Percentiles rank a stretch among this genome's conserved stretches.
Evolutionary conservation across 306 rosid genomes (phyloP).

Genomic region (Abrus precatorius): DNA sequence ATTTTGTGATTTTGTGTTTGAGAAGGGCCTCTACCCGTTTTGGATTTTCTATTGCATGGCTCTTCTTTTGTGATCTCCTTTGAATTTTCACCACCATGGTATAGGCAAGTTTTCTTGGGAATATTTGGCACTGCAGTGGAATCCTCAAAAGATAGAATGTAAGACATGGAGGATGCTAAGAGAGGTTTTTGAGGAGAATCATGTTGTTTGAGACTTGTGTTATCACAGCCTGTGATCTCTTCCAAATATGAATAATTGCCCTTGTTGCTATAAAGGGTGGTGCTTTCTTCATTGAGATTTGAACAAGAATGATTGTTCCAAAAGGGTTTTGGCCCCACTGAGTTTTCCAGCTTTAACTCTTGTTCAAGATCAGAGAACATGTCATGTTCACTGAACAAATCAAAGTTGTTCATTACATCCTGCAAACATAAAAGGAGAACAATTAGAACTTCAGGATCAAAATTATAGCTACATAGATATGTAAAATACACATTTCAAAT

Average conservation of each 20-base stretch:
- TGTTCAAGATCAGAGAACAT: not conserved
- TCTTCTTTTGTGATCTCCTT: not conserved
- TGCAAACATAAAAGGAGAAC: not conserved
- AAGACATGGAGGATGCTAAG: not conserved
- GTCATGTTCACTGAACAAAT: not conserved
- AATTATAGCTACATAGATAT: too few relatives aligned
- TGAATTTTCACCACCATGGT: not conserved
- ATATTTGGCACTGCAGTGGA: conserved; percentile 1
- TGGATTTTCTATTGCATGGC: not conserved
- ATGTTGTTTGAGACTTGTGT: not conserved
- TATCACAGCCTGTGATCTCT: not conserved
- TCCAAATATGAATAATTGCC: not conserved
- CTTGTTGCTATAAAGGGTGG: not conserved
- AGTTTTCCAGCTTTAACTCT: not conserved
- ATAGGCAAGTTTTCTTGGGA: not conserved
- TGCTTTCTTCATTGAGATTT: not conserved
- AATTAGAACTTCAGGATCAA: not conserved
- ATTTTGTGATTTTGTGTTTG: not conserved
- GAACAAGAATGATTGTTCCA: not conserved
- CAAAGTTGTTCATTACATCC: not conserved
- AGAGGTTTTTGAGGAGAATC: not conserved
- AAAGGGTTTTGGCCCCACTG: not conserved
- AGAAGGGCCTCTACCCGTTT: not conserved
- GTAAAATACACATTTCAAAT: too few relatives aligned
- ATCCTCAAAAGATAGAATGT: not conserved